Conservation (phyloP, 2,329 filamentous ascomycete genomes). For the Xylariomycetidae sp. region DNA sequence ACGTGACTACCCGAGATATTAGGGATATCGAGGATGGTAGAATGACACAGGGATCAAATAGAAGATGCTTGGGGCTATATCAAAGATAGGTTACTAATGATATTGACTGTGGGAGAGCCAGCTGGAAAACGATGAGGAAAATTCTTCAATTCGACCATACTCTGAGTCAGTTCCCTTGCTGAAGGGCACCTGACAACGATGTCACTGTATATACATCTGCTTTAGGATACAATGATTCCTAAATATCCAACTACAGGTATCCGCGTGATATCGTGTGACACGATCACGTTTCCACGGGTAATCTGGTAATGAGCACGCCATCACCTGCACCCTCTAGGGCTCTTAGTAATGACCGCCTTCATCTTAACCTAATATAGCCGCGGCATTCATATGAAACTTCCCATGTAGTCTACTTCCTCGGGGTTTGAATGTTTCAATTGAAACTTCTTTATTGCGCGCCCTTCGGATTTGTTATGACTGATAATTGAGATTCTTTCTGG, state of each 20-base stretch:
- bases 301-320: not conserved
- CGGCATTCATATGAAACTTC: not conserved
- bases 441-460: constrained; percentile 1
- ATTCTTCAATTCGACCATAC: not conserved
- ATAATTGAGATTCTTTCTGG: not conserved
- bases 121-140: not conserved
- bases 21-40: constrained; percentile 9
- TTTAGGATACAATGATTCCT: constrained; percentile 1
- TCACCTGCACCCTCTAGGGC: too few relatives aligned
- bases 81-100: too few relatives aligned
- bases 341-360: too few relatives aligned
- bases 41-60: not conserved
- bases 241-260: not conserved
- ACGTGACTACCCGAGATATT: constrained; percentile 20
- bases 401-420: constrained; percentile 2
- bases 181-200: not conserved
- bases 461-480: constrained; percentile 9
- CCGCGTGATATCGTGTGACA: not conserved
- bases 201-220: not conserved
- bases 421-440: constrained; percentile 4
- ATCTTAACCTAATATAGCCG: not conserved
- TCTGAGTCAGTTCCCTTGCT: not conserved
- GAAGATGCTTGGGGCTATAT: too few relatives aligned
- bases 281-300: not conserved
- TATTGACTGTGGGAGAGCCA: too few relatives aligned